These are phyloP conservation scores for Malus domestica DNA, from an alignment of 306 rosid species.

Conservation along the genomic window ASM211411v1 NC_041803.1:22916501-22917000, in stretches of 20 bases:
- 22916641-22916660: neutral
- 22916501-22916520: neutral
- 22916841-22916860: neutral
- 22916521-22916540: neutral
- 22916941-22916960: neutral
- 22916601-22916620: neutral
- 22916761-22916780: neutral
- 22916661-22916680: neutral
- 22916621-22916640: neutral
- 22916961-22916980: neutral
- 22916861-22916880: too few relatives aligned
- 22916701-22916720: neutral
- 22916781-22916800: neutral
- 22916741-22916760: neutral
- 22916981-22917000: neutral
- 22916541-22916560: neutral
- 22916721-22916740: neutral
- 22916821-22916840: neutral
- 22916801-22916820: neutral
- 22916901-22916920: neutral
- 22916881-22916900: neutral
- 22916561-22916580: neutral
- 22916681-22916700: neutral
- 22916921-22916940: neutral
- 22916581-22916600: neutral